Percentiles rank a stretch among this genome's conserved stretches.
Evolutionary conservation across 768 basidiomycete genomes (phyloP).

Genomic region (Cystobasidium tubakii): DNA sequence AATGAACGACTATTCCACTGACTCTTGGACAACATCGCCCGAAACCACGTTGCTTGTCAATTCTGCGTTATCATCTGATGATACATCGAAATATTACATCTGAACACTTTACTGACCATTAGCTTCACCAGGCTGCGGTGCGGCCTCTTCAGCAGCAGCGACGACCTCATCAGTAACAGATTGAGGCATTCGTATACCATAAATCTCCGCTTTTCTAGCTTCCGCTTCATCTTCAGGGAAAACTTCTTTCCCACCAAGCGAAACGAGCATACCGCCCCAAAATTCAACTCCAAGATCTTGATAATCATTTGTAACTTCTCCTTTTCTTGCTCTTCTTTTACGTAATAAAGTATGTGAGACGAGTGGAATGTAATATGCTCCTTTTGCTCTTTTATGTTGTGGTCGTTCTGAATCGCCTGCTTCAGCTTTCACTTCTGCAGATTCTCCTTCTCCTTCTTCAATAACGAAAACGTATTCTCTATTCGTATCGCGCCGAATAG

Average conservation of each 20-base stretch:
- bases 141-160: background rate
- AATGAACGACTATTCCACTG: background rate
- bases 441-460: background rate
- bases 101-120: background rate
- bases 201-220: constrained; percentile 17
- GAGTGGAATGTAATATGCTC: constrained; percentile 32
- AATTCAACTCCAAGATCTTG: constrained; percentile 26
- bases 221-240: constrained; percentile 24
- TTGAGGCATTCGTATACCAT: background rate
- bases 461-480: constrained; percentile 21
- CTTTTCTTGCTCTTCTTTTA: constrained; percentile 32
- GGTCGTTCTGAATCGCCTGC: background rate
- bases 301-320: constrained; percentile 30
- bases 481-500: constrained; percentile 12
- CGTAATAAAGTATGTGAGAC: constrained; percentile 21
- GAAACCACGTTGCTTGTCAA: too few relatives aligned
- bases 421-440: background rate
- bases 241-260: constrained; percentile 14
- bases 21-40: too few relatives aligned
- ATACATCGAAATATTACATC: too few relatives aligned
- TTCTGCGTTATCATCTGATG: too few relatives aligned
- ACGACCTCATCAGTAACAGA: background rate
- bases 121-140: background rate
- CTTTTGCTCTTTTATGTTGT: background rate
- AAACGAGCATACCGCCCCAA: constrained; percentile 28